These are phyloP conservation scores for Cucumis hystrix DNA, from an alignment of 306 rosid species.

Conservation along the genomic window DNA sequence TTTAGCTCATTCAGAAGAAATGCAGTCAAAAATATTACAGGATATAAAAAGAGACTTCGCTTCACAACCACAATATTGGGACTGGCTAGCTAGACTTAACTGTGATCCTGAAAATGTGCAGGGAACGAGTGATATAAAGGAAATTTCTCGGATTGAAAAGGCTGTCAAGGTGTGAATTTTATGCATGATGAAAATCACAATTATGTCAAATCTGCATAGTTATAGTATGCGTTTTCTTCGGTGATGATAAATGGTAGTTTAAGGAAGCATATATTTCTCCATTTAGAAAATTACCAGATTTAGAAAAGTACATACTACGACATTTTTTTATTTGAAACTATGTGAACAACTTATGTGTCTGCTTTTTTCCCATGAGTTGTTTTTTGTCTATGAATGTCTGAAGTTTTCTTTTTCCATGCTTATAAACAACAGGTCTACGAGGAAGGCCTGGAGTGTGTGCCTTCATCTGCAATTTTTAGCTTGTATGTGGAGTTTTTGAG, in stretches of 20 bases:
- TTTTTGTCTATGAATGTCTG: constrained; percentile 5
- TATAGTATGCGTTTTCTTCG: background rate
- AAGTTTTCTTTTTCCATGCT: background rate
- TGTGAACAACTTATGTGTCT: background rate
- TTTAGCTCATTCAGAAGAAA: constrained; percentile 50
- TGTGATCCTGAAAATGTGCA: constrained; percentile 21
- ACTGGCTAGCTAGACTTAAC: constrained; percentile 76
- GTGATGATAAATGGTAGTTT: background rate
- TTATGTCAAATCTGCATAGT: background rate
- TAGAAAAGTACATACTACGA: background rate
- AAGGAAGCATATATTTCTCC: background rate
- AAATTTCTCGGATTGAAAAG: constrained; percentile 30
- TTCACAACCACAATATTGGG: constrained; percentile 64
- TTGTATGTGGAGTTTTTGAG: constrained; percentile 42
- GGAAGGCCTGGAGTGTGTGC: constrained; percentile 55
- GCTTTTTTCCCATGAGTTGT: background rate
- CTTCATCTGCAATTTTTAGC: constrained; percentile 39
- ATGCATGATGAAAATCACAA: background rate
- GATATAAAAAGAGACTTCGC: constrained; percentile 65
- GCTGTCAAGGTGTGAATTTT: constrained; percentile 53
- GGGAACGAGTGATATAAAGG: constrained; percentile 25
- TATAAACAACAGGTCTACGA: constrained; percentile 51
- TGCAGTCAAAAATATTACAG: constrained; percentile 40
- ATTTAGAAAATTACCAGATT: background rate
- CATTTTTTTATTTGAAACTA: background rate